Percentiles rank a stretch among this genome's conserved stretches.
phyloP scores from a whole-genome alignment of 225 moss, liverwort and hornwort genomes.

The Polytrichum commune region DNA sequence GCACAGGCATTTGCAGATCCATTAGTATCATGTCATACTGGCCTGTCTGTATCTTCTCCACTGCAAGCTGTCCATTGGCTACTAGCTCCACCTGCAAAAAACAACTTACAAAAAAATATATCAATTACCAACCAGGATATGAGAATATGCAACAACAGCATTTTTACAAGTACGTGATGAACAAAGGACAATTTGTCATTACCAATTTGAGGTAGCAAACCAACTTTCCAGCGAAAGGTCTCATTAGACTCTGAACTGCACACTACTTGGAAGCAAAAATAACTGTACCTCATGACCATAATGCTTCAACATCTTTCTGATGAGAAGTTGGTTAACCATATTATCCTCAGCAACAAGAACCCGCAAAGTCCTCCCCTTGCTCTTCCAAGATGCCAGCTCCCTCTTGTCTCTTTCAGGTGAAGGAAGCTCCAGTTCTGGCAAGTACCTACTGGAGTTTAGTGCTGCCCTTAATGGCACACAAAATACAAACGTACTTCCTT shows the following conservation, averaged over 20 bases:
- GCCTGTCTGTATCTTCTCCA: conserved; percentile 59
- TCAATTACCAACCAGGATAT: background rate
- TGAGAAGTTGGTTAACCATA: conserved; percentile 73
- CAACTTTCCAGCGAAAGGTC: background rate
- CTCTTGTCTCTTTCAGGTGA: background rate
- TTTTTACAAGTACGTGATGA: too few species aligned
- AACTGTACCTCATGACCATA: conserved; percentile 74
- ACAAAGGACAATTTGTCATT: background rate
- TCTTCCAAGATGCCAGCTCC: conserved; percentile 17
- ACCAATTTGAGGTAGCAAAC: background rate
- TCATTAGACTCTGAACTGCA: too few species aligned
- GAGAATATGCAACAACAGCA: background rate
- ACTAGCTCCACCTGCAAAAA: conserved; percentile 67
- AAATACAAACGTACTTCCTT: conserved; percentile 76
- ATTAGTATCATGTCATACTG: conserved; percentile 76
- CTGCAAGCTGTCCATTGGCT: conserved; percentile 74
- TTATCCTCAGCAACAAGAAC: conserved; percentile 90
- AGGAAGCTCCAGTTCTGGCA: conserved; percentile 14
- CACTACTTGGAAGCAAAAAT: background rate
- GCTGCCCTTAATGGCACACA: conserved; percentile 52
- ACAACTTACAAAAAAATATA: background rate
- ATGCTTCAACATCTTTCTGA: conserved; percentile 72
- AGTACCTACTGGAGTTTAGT: conserved; percentile 12
- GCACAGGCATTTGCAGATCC: conserved; percentile 92
- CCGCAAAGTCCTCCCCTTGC: conserved; percentile 37